phyloP scores from a whole-genome alignment of 371 early-diverging fungal genomes.

The Aphelidium insulamus region DNA sequence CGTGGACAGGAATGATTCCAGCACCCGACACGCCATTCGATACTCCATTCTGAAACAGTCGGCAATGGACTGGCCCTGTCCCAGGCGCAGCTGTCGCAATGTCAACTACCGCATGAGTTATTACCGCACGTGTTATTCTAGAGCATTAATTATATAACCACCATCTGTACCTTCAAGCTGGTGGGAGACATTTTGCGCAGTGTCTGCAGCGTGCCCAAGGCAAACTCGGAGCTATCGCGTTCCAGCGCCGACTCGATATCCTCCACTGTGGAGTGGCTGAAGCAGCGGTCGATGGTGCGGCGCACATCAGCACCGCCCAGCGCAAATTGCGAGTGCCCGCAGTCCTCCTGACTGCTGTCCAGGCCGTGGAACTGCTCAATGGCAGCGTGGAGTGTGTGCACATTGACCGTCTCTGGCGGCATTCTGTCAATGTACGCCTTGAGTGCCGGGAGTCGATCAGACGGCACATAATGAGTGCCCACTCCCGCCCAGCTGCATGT shows the following conservation, averaged over 20 bases:
- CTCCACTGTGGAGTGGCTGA: conserved; percentile 48
- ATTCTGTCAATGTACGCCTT: conserved; percentile 58
- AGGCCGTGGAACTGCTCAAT: conserved; percentile 69
- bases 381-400: conserved; percentile 60
- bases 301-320: conserved; percentile 42
- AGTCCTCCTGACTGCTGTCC: conserved; percentile 4
- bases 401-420: conserved; percentile 51
- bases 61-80: conserved; percentile 37
- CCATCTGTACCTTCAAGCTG: conserved; percentile 54
- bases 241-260: conserved; percentile 57
- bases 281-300: conserved; percentile 65
- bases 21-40: conserved; percentile 46
- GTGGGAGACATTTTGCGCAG: conserved; percentile 58
- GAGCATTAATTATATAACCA: background rate
- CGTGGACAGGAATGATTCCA: too few species aligned
- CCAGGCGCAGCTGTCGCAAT: conserved; percentile 51
- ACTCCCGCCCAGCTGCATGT: conserved; percentile 65
- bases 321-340: conserved; percentile 19
- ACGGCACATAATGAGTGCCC: conserved; percentile 87
- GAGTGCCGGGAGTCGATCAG: conserved; percentile 50
- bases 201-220: conserved; percentile 33
- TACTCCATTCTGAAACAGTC: conserved; percentile 74
- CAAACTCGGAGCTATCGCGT: conserved; percentile 32
- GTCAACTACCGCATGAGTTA: conserved; percentile 24
- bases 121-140: background rate